Conservation (phyloP, 2,329 filamentous ascomycete species). For the Microdochium paspali region DNA sequence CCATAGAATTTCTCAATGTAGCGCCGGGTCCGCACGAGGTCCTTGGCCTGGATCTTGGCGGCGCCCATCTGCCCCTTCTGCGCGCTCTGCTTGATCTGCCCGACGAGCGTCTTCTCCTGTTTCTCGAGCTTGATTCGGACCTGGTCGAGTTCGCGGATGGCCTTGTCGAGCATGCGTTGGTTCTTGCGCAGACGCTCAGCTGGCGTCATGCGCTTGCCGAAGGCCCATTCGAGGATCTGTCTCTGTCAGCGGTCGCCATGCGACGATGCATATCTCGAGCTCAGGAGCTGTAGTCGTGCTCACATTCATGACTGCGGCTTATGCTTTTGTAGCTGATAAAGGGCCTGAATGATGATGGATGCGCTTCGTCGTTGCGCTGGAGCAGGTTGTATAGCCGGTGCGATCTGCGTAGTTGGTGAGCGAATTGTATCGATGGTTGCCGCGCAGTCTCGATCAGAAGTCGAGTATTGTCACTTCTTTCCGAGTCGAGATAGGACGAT, state of each 20-base stretch:
- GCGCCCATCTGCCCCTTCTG: constrained; percentile 99
- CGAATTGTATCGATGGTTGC: too few species aligned
- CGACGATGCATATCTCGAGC: not conserved
- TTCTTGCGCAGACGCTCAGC: constrained; percentile 87
- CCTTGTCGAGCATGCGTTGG: constrained; percentile 93
- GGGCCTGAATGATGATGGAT: too few species aligned
- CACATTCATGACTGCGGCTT: constrained; percentile 44
- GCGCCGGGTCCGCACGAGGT: constrained; percentile 83
- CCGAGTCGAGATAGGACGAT: too few species aligned
- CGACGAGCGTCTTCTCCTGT: constrained; percentile 93
- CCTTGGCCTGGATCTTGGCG: constrained; percentile 96
- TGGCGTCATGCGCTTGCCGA: constrained; percentile 98
- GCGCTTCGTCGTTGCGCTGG: too few species aligned
- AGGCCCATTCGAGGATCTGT: constrained; percentile 96
- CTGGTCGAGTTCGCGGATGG: constrained; percentile 89
- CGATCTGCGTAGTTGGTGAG: too few species aligned
- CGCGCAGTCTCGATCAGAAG: too few species aligned
- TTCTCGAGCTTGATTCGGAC: constrained; percentile 94
- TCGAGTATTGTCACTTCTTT: too few species aligned
- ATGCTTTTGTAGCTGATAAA: too few species aligned
- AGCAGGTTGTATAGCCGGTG: too few species aligned
- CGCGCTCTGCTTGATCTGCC: constrained; percentile 95
- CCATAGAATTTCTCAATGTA: constrained; percentile 98
- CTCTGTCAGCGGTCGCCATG: not conserved
- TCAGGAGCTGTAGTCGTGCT: constrained; percentile 10